Conservation (phyloP, 2,329 filamentous ascomycete species). For the Pseudogymnoascus sp. region DNA sequence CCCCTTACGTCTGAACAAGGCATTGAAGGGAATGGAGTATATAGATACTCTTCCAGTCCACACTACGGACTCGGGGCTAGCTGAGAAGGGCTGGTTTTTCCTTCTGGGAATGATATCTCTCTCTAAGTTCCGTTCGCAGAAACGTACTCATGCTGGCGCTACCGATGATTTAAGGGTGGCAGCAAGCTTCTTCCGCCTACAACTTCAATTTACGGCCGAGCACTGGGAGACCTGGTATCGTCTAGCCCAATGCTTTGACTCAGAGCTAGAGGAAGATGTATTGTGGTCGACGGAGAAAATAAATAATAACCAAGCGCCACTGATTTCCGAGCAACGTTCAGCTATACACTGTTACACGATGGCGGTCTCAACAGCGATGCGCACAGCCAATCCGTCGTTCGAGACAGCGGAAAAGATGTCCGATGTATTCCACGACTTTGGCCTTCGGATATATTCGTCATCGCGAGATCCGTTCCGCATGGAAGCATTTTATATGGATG, state of each 20-base stretch:
- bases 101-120: conserved; percentile 81
- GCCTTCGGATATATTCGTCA: conserved; percentile 58
- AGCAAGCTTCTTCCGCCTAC: conserved; percentile 30
- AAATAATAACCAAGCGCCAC: conserved; percentile 29
- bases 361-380: conserved; percentile 54
- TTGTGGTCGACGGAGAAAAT: conserved; percentile 34
- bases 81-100: conserved; percentile 85
- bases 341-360: conserved; percentile 45
- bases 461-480: conserved; percentile 60
- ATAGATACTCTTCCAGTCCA: conserved; percentile 65
- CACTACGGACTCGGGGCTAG: conserved; percentile 60
- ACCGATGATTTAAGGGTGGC: conserved; percentile 31
- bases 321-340: conserved; percentile 28
- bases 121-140: conserved; percentile 57
- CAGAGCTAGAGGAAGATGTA: conserved; percentile 32
- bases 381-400: conserved; percentile 43
- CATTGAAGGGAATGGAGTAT: conserved; percentile 68
- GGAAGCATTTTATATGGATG: conserved; percentile 54
- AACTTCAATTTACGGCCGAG: conserved; percentile 29
- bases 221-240: conserved; percentile 36
- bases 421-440: conserved; percentile 62
- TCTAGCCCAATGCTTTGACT: conserved; percentile 33
- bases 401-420: conserved; percentile 49
- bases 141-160: conserved; percentile 27
- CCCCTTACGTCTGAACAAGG: conserved; percentile 68